Conservation (phyloP, 345 rosid genomes). For the Eucalyptus lansdowneana region DNA sequence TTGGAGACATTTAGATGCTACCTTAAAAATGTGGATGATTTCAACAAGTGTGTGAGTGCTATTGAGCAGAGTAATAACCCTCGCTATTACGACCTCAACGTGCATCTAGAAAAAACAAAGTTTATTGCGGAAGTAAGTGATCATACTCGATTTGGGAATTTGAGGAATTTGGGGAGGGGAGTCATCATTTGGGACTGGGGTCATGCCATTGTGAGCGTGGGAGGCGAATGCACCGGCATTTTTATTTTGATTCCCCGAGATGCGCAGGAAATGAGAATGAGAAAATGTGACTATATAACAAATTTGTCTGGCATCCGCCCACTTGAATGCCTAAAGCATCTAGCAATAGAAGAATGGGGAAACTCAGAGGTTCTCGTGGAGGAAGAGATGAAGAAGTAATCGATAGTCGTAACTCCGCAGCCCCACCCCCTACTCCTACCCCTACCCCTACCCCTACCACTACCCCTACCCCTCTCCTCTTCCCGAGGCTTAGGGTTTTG, state of each 20-base stretch:
- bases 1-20: too few species aligned
- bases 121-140: too few species aligned
- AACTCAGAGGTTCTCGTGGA: rapidly evolving
- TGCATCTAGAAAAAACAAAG: too few species aligned
- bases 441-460: too few species aligned
- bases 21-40: too few species aligned
- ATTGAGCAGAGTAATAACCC: too few species aligned
- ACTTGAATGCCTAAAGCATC: rapidly evolving
- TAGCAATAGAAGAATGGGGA: rapidly evolving
- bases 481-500: rapidly evolving
- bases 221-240: not conserved
- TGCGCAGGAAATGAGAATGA: rapidly evolving
- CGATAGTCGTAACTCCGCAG: too few species aligned
- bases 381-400: rapidly evolving
- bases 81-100: too few species aligned
- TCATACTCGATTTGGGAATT: too few species aligned
- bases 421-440: too few species aligned
- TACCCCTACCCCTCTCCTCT: rapidly evolving
- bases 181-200: rapidly evolving
- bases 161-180: too few species aligned
- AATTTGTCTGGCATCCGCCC: rapidly evolving
- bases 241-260: not conserved
- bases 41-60: too few species aligned
- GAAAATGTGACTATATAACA: rapidly evolving
- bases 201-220: not conserved